Base-by-base conservation (phyloP, 495 filamentous ascomycete genomes). In the Pyrenopolyporus hunteri region DNA sequence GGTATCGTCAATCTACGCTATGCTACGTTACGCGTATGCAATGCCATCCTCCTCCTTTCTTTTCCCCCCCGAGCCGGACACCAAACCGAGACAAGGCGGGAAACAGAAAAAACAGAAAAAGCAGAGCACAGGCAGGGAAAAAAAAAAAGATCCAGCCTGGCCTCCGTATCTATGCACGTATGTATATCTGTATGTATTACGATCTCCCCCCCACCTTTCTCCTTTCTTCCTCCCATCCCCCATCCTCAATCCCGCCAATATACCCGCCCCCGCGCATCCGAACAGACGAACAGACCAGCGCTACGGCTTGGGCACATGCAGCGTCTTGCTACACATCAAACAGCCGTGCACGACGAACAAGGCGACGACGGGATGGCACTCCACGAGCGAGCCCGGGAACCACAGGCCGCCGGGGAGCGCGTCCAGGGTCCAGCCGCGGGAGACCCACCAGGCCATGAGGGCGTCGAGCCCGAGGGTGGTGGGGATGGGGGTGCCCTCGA, bases 401-500 rank as follows among this genome's bases (percentile, higher is more conserved):
- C 81, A 74, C 13, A 84, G 70, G 28, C 93, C 92, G 25, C 87
- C 71, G 6, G 93, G 93, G 4, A 96, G 66, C 35, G 86, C 76
- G 26, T 90, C 89, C 51, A 89, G 79, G 37, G 92, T 80, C 87
- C 91, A 95, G 59, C 90, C 89, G 51, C 90, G 74, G 28, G 78
- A 84, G 6, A 92, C 85, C 89, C 93, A 98, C 74, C 87, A 96
- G 6, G 86, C 91, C 94, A 98, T 97, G 9, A 93, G 59, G 14
- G 77, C 81, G 45, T 89, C 91, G 59, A 97, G 87, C 1, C 80
- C 85, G 11, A 98, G 76, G 10, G 88, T 90, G 3, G 90, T 98
- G 2, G 94, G 94, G 70, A 98, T 98, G 13, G 94, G 94, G 2
- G 93, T 95, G 68, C 94, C 94, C 75, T 98, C 93, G 63, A 98